Evolutionary conservation across 2,329 filamentous ascomycete species (phyloP).

Genomic region (Lasiodiplodia sp.): DNA sequence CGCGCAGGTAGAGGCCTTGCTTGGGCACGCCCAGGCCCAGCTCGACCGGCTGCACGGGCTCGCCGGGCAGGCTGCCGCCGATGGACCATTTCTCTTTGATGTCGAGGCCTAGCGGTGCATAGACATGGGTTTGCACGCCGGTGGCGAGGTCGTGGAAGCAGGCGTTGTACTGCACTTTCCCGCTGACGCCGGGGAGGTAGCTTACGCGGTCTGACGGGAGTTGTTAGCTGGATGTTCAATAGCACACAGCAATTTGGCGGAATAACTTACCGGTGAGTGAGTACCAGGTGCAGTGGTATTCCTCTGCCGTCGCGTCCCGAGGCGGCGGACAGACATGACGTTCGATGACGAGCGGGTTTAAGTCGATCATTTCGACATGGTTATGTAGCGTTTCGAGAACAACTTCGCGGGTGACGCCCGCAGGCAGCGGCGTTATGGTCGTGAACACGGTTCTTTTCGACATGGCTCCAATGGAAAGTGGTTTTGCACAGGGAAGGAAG

Average conservation of each 20-base stretch:
- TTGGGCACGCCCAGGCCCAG: constrained; percentile 70
- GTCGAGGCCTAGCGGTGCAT: constrained; percentile 81
- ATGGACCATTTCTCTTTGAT: constrained; percentile 81
- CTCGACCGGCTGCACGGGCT: constrained; percentile 70
- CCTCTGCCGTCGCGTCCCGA: constrained; percentile 70
- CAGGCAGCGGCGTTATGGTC: constrained; percentile 78
- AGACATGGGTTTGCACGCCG: constrained; percentile 82
- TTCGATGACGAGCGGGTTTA: constrained; percentile 82
- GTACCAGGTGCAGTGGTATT: constrained; percentile 79
- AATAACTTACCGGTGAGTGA: constrained; percentile 48
- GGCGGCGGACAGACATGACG: constrained; percentile 74
- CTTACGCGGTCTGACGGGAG: constrained; percentile 71
- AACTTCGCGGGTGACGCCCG: constrained; percentile 70
- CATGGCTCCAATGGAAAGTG: constrained; percentile 56
- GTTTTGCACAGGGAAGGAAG: background rate
- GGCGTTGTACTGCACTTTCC: constrained; percentile 78
- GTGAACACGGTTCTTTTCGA: constrained; percentile 76
- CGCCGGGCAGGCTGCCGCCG: constrained; percentile 73
- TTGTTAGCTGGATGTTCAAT: constrained; percentile 53
- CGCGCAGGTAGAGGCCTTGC: constrained; percentile 78
- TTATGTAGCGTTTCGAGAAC: constrained; percentile 79
- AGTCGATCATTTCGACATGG: constrained; percentile 83
- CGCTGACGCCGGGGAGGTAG: constrained; percentile 73
- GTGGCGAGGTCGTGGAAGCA: constrained; percentile 78
- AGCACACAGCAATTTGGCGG: background rate